phyloP scores from a whole-genome alignment of 2,329 filamentous ascomycete species.

The Cephalotrichum gorgonifer region DNA sequence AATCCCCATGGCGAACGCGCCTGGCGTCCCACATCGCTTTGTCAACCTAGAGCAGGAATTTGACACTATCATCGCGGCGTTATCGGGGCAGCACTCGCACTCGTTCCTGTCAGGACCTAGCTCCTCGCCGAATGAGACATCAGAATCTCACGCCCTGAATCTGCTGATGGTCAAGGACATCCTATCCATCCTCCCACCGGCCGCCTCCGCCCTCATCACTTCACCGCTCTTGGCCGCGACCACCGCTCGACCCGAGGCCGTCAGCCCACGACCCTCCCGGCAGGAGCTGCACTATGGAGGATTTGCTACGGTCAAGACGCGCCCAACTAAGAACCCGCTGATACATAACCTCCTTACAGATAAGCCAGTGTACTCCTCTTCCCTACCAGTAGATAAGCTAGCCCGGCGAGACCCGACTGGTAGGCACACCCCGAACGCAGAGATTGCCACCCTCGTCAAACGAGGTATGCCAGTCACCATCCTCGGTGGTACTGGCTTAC shows the following conservation, averaged over 20 bases:
- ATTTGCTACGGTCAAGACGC: slow-evolving; percentile 38
- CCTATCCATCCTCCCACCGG: slow-evolving; percentile 66
- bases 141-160: slow-evolving; percentile 52
- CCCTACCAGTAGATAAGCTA: slow-evolving; percentile 56
- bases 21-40: slow-evolving; percentile 41
- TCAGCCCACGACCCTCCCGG: slow-evolving; percentile 11
- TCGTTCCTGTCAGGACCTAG: not conserved
- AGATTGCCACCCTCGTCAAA: slow-evolving; percentile 70
- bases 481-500: slow-evolving; percentile 23
- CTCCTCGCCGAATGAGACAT: slow-evolving; percentile 14
- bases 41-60: slow-evolving; percentile 93
- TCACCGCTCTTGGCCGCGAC: slow-evolving; percentile 72
- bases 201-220: slow-evolving; percentile 81
- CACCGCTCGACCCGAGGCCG: slow-evolving; percentile 24
- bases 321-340: slow-evolving; percentile 62
- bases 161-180: slow-evolving; percentile 60
- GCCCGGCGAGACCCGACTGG: slow-evolving; percentile 2
- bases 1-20: slow-evolving; percentile 52
- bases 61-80: slow-evolving; percentile 43
- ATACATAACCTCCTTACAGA: slow-evolving; percentile 96
- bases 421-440: slow-evolving; percentile 8
- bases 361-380: slow-evolving; percentile 86
- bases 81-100: not conserved
- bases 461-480: slow-evolving; percentile 83
- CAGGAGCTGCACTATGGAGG: slow-evolving; percentile 12